phyloP scores from a whole-genome alignment of 257 asterid species.

The Coffea canephora region DNA sequence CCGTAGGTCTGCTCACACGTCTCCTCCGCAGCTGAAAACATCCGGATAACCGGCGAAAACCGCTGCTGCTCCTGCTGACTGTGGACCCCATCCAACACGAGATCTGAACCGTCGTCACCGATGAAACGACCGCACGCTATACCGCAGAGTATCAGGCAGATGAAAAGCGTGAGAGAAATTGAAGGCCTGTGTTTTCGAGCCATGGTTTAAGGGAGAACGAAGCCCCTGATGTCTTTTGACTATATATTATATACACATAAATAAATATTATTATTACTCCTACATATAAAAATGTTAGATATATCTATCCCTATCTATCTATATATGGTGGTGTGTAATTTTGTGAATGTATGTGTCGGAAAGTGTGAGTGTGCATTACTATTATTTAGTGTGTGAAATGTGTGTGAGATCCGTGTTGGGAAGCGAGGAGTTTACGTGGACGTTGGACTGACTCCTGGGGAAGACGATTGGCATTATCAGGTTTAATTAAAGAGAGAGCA shows the following conservation, averaged over 20 bases:
- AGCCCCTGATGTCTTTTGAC: no score
- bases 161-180: slow-evolving; percentile 13
- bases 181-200: slow-evolving; percentile 16
- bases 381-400: background rate
- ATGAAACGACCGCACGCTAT: slow-evolving; percentile 42
- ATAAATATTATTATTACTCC: no score
- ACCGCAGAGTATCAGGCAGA: slow-evolving; percentile 46
- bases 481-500: background rate
- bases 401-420: slow-evolving; percentile 18
- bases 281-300: no score
- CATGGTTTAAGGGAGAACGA: background rate
- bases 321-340: no score
- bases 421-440: background rate
- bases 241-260: no score
- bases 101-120: slow-evolving; percentile 47
- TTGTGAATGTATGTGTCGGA: background rate
- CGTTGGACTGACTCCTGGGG: background rate
- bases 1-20: slow-evolving; percentile 86
- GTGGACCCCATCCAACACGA: slow-evolving; percentile 44
- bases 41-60: slow-evolving; percentile 34
- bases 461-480: background rate
- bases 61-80: background rate
- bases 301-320: no score
- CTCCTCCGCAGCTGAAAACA: slow-evolving; percentile 43
- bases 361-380: background rate